Percentiles rank a stretch among this genome's conserved stretches.
phyloP scores from a whole-genome alignment of 371 early-diverging fungal species.

The Mortierella polycephala region DNA sequence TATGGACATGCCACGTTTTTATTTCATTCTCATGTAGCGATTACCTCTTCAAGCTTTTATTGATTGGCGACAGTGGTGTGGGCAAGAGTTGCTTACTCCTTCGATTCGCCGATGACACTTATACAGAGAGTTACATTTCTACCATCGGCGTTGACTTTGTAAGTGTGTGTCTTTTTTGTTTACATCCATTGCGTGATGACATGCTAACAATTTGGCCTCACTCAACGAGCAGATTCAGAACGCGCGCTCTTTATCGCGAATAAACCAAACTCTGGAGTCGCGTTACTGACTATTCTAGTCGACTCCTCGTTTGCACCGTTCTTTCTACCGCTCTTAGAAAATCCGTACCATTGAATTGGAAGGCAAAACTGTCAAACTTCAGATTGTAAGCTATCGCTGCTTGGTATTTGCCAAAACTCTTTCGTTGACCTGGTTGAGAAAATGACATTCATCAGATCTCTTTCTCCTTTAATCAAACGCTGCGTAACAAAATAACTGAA shows the following conservation, averaged over 20 bases:
- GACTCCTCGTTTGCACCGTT: not conserved
- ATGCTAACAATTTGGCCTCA: too few species aligned
- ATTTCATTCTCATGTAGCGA: constrained; percentile 4
- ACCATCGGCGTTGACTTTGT: constrained; percentile 99
- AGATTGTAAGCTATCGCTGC: constrained; percentile 76
- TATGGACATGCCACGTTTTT: too few species aligned
- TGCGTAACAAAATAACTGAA: not conserved
- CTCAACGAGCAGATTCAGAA: too few species aligned
- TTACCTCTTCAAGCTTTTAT: constrained; percentile 94
- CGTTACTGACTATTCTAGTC: not conserved
- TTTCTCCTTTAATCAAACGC: too few species aligned
- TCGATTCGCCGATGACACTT: constrained; percentile 98
- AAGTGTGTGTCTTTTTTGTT: constrained; percentile 37
- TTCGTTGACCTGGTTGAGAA: too few species aligned
- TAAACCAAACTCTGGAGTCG: too few species aligned
- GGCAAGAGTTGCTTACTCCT: constrained; percentile 98
- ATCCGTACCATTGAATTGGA: constrained; percentile 98
- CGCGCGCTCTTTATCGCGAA: too few species aligned
- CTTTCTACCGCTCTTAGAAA: constrained; percentile 70
- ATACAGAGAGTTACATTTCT: constrained; percentile 96
- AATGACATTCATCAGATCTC: too few species aligned
- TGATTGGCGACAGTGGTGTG: constrained; percentile 99
- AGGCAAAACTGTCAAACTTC: constrained; percentile 98
- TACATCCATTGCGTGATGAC: too few species aligned
- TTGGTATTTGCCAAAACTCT: not conserved